Evolutionary conservation across 129 eudicot species (phyloP), one percentile per base, ranked within the genome.

Genomic region (Artemisia annua): DNA sequence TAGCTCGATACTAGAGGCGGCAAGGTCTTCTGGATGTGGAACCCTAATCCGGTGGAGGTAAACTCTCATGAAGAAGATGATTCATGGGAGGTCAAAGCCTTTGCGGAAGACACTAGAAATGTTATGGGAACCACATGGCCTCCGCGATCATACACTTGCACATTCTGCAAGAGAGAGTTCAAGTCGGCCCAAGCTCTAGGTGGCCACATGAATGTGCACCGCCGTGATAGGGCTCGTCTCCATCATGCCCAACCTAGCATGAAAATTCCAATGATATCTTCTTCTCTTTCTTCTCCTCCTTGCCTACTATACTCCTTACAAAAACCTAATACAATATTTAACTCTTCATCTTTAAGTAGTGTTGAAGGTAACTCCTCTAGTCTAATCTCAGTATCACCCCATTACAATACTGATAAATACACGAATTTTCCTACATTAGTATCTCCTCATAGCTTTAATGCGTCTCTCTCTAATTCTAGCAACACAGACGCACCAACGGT

Each of bases 131-230:
- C 63, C 46, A 79, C 83, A 1, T 72, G 78, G 83, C 83, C 83
- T 0, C 83, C 78, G 8, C 63, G 55, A n/a, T 66, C 83, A 1
- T 72, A 79, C 52, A 72, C 78, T 28, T 79, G 83, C 53, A 79
- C 83, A 26, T 72, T 79, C 49, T 72, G 83, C 48, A 66, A 53
- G 54, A 48, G 83, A 60, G 78, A 72, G 73, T 79, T 79, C 44
- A 78, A 74, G 30, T 79, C 83, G 0, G 83, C 83, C 14, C 83
- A 79, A 39, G 83, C 83, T 11, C 63, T 79, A 3, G 83, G 83
- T 9, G 83, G 83, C 7, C 83, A 79, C 48, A 79, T 79, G 83
- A 79, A 79, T 11, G 78, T 79, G 52, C 83, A 79, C 69, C 78
- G 83, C 15, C 78, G 78, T 3, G 83, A 79, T 59, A 73, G 83